phyloP scores from a whole-genome alignment of 2,329 filamentous ascomycete species.

The Hawksworthiomyces lignivorus region DNA sequence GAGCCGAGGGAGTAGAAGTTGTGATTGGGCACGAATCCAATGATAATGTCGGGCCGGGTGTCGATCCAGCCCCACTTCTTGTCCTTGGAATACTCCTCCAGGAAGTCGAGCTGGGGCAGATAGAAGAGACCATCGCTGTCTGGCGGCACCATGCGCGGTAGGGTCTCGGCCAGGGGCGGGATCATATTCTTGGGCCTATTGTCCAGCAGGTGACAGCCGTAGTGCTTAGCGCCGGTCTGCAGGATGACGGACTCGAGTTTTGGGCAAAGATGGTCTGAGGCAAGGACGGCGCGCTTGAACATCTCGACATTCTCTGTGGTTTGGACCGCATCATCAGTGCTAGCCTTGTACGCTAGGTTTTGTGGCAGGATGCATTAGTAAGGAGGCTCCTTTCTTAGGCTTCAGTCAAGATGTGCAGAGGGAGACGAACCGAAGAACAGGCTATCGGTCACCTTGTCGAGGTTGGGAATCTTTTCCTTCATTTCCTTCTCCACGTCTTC shows the following conservation, averaged over 20 bases:
- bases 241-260: constrained; percentile 29
- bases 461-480: constrained; percentile 23
- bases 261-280: constrained; percentile 25
- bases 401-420: background rate
- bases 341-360: constrained; percentile 30
- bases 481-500: constrained; percentile 28
- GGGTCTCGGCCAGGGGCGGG: constrained; percentile 25
- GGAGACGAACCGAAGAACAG: constrained; percentile 28
- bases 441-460: constrained; percentile 33
- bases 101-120: constrained; percentile 31
- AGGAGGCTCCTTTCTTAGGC: too few relatives aligned
- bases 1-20: constrained; percentile 31
- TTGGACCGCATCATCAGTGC: constrained; percentile 29
- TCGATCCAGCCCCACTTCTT: constrained; percentile 34
- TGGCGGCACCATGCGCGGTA: constrained; percentile 26
- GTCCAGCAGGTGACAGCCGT: constrained; percentile 33
- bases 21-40: constrained; percentile 32
- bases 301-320: constrained; percentile 31
- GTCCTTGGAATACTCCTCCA: constrained; percentile 26
- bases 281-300: constrained; percentile 30
- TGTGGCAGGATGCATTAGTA: background rate
- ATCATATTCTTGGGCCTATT: constrained; percentile 29
- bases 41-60: constrained; percentile 31
- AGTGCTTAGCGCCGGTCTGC: constrained; percentile 28
- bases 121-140: constrained; percentile 30